Percentiles rank a stretch among this genome's conserved stretches.
These are phyloP conservation scores for Phaeotremella fagi DNA, from an alignment of 768 basidiomycete species.

Conservation along the genomic window DNA sequence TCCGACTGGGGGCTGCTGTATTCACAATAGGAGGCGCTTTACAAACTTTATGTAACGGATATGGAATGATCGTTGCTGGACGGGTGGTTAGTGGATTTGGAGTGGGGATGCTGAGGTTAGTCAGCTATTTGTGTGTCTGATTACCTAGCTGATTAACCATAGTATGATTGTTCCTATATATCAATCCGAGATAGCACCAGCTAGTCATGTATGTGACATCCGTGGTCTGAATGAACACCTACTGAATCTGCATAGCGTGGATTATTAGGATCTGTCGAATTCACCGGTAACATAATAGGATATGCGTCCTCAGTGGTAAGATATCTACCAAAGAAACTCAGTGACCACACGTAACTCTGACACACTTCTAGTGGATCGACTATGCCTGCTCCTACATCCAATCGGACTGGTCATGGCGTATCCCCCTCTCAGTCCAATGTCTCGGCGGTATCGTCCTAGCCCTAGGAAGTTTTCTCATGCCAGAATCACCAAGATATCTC, in stretches of 20 bases:
- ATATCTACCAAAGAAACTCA: constrained; percentile 7
- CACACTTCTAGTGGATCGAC: constrained; percentile 63
- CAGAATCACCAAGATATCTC: constrained; percentile 91
- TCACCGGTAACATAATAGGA: constrained; percentile 85
- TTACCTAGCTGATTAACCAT: constrained; percentile 5
- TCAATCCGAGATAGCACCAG: constrained; percentile 91
- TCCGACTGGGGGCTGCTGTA: constrained; percentile 73
- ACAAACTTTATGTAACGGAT: constrained; percentile 74
- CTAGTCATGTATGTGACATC: constrained; percentile 63
- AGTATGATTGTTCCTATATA: constrained; percentile 62
- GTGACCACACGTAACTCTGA: too few relatives aligned
- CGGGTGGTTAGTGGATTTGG: constrained; percentile 80
- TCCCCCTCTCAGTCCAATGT: constrained; percentile 83
- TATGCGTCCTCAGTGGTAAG: constrained; percentile 84
- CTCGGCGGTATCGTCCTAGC: constrained; percentile 77
- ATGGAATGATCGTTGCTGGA: constrained; percentile 73
- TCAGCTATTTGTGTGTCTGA: too few relatives aligned
- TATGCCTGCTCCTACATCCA: constrained; percentile 88
- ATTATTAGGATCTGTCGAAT: constrained; percentile 88
- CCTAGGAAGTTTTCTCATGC: constrained; percentile 71
- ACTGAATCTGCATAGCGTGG: constrained; percentile 59
- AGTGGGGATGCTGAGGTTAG: constrained; percentile 65
- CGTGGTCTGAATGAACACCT: background rate
- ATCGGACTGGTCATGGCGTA: constrained; percentile 81
- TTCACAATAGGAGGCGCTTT: constrained; percentile 82